These are phyloP conservation scores for Hymenoscyphus infarciens DNA, from an alignment of 2,329 filamentous ascomycete species.

Conservation along the genomic window DNA sequence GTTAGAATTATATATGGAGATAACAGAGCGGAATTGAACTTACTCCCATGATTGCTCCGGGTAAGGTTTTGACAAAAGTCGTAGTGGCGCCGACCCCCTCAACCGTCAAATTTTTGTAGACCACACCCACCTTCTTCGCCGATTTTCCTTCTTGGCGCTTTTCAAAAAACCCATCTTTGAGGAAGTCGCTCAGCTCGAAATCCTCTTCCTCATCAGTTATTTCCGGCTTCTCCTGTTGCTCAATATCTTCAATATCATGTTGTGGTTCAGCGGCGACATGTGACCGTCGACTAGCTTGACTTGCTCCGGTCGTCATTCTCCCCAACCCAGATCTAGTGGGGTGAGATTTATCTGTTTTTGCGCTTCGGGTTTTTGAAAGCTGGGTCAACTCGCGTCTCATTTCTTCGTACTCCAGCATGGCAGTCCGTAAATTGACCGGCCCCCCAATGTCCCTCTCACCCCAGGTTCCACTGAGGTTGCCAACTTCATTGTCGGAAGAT, in stretches of 20 bases:
- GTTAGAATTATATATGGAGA: neutral
- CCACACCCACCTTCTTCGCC: slow-evolving; percentile 72
- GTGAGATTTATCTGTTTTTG: slow-evolving; percentile 11
- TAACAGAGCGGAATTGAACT: slow-evolving; percentile 2
- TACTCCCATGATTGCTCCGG: slow-evolving; percentile 65
- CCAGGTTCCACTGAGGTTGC: slow-evolving; percentile 50
- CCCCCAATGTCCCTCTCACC: slow-evolving; percentile 57
- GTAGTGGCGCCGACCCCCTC: slow-evolving; percentile 65
- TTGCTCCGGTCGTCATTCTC: slow-evolving; percentile 10
- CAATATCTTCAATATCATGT: slow-evolving; percentile 25
- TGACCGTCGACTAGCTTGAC: slow-evolving; percentile 15
- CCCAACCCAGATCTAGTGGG: slow-evolving; percentile 11
- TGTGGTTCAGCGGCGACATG: slow-evolving; percentile 21
- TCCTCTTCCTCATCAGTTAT: slow-evolving; percentile 51
- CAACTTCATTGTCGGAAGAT: slow-evolving; percentile 10
- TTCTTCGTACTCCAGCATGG: slow-evolving; percentile 57
- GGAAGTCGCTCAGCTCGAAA: slow-evolving; percentile 67
- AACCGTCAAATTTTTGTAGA: slow-evolving; percentile 74
- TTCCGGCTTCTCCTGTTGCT: slow-evolving; percentile 25
- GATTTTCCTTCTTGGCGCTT: slow-evolving; percentile 65
- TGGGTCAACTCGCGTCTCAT: slow-evolving; percentile 53
- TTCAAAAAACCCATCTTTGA: slow-evolving; percentile 72
- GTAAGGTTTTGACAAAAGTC: slow-evolving; percentile 68
- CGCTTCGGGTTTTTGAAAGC: slow-evolving; percentile 43
- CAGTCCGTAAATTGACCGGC: slow-evolving; percentile 47